Percentiles rank a stretch among this genome's conserved stretches.
phyloP scores from a whole-genome alignment of 2,329 filamentous ascomycete genomes.

The Talaromyces rugulosus region DNA sequence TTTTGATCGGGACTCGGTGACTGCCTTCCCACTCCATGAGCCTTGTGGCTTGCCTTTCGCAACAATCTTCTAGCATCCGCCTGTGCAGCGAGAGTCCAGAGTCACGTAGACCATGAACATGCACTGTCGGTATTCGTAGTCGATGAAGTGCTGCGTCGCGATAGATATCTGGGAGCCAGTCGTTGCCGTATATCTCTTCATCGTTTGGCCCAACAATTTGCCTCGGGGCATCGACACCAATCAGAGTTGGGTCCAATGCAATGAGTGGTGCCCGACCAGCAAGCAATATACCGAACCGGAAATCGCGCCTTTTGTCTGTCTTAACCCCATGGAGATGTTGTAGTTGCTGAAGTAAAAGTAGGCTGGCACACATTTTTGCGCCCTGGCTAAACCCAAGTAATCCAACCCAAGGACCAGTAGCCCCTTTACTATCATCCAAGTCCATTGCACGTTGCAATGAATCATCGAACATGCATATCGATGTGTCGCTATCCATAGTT shows the following conservation, averaged over 20 bases:
- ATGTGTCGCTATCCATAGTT: constrained; percentile 45
- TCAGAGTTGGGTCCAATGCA: constrained; percentile 22
- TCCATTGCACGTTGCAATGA: constrained; percentile 38
- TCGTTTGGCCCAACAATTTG: constrained; percentile 4
- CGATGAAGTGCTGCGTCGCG: background rate
- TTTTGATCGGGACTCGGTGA: constrained; percentile 68
- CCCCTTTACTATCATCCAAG: constrained; percentile 46
- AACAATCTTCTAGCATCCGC: constrained; percentile 56
- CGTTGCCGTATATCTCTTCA: constrained; percentile 33
- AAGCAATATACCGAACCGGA: constrained; percentile 59
- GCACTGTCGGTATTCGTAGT: constrained; percentile 58
- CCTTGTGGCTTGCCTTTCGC: constrained; percentile 48
- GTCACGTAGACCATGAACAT: constrained; percentile 65
- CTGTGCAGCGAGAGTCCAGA: constrained; percentile 57
- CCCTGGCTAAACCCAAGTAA: constrained; percentile 67
- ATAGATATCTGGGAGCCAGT: background rate
- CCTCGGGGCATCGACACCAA: background rate
- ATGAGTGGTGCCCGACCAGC: constrained; percentile 60
- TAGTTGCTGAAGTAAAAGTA: constrained; percentile 60
- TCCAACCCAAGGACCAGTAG: constrained; percentile 56
- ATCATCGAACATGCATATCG: constrained; percentile 37
- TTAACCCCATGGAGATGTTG: constrained; percentile 22
- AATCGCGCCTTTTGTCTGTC: constrained; percentile 29
- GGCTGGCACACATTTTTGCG: constrained; percentile 57
- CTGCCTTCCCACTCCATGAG: constrained; percentile 70